phyloP scores from a whole-genome alignment of 2,329 filamentous ascomycete genomes.

The Lachnellula hyalina region DNA sequence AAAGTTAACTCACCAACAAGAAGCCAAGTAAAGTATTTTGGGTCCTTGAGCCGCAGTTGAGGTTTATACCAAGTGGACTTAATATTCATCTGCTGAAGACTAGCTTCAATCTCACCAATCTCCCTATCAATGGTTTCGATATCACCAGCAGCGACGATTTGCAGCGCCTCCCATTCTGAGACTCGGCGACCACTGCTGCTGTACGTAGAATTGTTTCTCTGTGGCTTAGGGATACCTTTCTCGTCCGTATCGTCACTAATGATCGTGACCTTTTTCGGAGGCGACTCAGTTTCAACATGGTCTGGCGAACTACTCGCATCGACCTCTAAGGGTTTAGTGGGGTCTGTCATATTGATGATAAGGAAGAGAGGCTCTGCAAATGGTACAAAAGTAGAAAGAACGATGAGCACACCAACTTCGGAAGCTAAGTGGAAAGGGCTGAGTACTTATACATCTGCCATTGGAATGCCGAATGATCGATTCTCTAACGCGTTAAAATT shows the following conservation, averaged over 20 bases:
- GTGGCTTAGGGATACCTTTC: constrained; percentile 7
- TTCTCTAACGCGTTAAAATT: not conserved
- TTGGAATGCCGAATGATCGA: not conserved
- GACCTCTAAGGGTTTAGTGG: constrained; percentile 4
- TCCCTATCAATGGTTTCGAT: constrained; percentile 30
- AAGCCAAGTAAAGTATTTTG: constrained; percentile 54
- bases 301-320: constrained; percentile 15
- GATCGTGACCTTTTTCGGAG: constrained; percentile 2
- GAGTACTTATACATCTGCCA: constrained; percentile 1
- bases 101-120: constrained; percentile 31
- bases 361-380: not conserved
- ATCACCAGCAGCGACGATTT: constrained; percentile 28
- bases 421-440: not conserved
- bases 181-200: constrained; percentile 2
- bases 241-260: constrained; percentile 6
- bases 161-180: constrained; percentile 30
- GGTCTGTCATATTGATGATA: constrained; percentile 13
- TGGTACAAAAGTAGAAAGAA: not conserved
- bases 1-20: constrained; percentile 18
- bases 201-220: not conserved
- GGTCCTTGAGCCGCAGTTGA: constrained; percentile 54
- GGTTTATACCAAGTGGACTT: constrained; percentile 34
- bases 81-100: constrained; percentile 24
- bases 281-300: constrained; percentile 8
- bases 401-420: not conserved